Evolutionary conservation across 768 basidiomycete genomes (phyloP), one percentile per base, ranked within the genome.

Genomic region (Serendipita vermifera): DNA sequence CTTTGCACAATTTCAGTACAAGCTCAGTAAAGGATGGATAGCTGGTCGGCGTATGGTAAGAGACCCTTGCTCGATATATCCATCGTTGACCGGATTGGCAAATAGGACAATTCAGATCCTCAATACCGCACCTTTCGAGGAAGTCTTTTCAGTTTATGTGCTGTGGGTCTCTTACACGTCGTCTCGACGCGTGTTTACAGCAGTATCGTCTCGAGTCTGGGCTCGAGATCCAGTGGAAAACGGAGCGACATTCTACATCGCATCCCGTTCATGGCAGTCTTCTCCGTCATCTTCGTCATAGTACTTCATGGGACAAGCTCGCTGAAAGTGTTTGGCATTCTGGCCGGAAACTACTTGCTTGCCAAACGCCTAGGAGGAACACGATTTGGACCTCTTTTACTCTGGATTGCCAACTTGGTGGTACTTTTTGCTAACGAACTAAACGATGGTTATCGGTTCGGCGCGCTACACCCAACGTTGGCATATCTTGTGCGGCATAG

Each of bases 81-180:
- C 3, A 4, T 5, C 5, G 33, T 15, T 33, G 55, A 2, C 32
- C 38, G n/a, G 17, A 51, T 36, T 17, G 22, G n/a, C 61, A n/a
- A n/a, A n/a, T n/a, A 97, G 94, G 96, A 99, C 68, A 87, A 85
- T 64, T 90, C 87, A 60, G 96, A 98, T 64, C 71, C 75, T 0
- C 96, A 98, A 71, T 97, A 92, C 66, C 84, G 85, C 24, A 77
- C 81, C 2, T 96, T 99, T 68, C 79, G 96, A 35, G 74, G 77
- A 62, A 88, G 91, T 65, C 65, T 97, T 41, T 78, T 83, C 3
- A 67, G 81, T 3, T 75, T 98, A 3, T 63, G 74, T 33, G 38
- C 66, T 38, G 72, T 87, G 27, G 69, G 72, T 14, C 57, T 69
- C 26, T 62, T 74, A n/a, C 85, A 84, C 65, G 69, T 91, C 17